Evolutionary conservation across 1,284 basidiomycete species (phyloP).

Genomic region (Ceratobasidium sp.): DNA sequence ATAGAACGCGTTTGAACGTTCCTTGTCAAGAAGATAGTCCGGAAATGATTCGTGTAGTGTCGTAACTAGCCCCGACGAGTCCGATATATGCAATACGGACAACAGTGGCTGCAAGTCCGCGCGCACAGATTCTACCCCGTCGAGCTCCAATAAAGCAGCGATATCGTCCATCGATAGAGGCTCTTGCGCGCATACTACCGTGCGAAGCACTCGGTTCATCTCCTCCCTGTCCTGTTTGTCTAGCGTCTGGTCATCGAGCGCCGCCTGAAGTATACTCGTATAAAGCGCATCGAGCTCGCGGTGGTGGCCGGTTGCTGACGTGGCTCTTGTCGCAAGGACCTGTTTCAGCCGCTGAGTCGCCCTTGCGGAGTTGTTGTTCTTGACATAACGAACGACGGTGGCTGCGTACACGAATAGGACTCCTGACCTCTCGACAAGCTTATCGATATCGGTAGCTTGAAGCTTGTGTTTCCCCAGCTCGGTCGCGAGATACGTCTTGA

Average conservation of each 20-base stretch:
- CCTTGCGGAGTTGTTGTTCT: neutral
- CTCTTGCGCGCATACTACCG: conserved; percentile 7
- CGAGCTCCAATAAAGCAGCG: neutral
- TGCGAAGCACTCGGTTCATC: neutral
- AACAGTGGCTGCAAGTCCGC: neutral
- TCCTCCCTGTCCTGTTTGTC: neutral
- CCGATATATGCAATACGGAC: conserved; percentile 19
- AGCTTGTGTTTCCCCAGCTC: neutral
- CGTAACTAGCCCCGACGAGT: neutral
- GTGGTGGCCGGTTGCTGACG: neutral
- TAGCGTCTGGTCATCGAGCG: neutral
- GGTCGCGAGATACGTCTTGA: conserved; percentile 28
- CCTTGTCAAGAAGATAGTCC: conserved; percentile 2
- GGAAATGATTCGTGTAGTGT: conserved; percentile 35
- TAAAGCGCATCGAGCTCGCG: neutral
- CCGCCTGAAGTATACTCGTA: neutral
- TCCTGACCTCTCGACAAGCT: neutral
- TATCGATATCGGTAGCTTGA: neutral
- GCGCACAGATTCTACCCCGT: neutral
- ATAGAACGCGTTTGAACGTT: neutral
- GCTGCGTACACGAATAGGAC: neutral
- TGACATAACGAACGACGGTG: neutral
- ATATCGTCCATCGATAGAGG: neutral
- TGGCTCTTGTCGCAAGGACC: neutral
- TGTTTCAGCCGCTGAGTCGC: neutral